phyloP scores from a whole-genome alignment of 768 basidiomycete genomes.

The Coprinellus micaceus region DNA sequence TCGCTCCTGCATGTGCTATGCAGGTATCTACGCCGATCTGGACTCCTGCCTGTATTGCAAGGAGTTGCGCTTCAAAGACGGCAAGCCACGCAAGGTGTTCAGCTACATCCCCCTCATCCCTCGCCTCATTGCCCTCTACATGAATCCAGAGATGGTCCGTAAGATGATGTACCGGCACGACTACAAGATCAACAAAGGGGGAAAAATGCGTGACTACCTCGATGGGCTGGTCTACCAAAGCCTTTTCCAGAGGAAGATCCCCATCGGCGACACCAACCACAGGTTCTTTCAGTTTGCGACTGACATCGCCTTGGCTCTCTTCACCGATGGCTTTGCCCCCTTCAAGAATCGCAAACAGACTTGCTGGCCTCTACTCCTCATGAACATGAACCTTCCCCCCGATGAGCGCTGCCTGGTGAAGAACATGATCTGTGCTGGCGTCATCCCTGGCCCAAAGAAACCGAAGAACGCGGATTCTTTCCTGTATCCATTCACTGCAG shows the following conservation, averaged over 20 bases:
- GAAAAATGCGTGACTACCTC: constrained; percentile 33
- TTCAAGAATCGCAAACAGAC: constrained; percentile 31
- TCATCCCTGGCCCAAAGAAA: constrained; percentile 43
- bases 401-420: constrained; percentile 30
- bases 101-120: constrained; percentile 32
- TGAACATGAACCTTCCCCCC: constrained; percentile 32
- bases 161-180: constrained; percentile 25
- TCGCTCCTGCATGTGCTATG: constrained; percentile 38
- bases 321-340: constrained; percentile 40
- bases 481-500: constrained; percentile 36
- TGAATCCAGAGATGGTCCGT: constrained; percentile 22
- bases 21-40: constrained; percentile 26
- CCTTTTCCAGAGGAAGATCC: constrained; percentile 20
- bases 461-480: constrained; percentile 43
- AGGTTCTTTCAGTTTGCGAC: constrained; percentile 32
- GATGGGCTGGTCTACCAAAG: constrained; percentile 29
- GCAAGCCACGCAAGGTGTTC: constrained; percentile 26
- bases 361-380: constrained; percentile 39
- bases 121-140: constrained; percentile 20
- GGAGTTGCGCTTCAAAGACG: constrained; percentile 9
- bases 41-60: constrained; percentile 32
- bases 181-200: constrained; percentile 16
- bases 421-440: constrained; percentile 35
- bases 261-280: constrained; percentile 16
- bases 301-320: constrained; percentile 42